phyloP scores from a whole-genome alignment of 75 land plant genomes.

The Ceratopteris richardii region DNA sequence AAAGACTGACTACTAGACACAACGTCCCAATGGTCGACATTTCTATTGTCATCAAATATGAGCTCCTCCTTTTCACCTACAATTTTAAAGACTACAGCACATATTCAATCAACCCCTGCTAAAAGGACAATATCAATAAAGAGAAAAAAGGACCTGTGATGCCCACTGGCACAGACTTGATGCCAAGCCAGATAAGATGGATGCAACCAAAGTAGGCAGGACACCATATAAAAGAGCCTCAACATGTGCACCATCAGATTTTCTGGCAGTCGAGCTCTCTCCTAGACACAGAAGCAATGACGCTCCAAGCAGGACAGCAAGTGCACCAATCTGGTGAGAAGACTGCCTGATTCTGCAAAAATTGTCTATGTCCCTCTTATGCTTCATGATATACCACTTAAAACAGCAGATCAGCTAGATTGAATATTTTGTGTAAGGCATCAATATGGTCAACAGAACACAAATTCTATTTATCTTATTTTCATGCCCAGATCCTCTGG shows the following conservation, averaged over 20 bases:
- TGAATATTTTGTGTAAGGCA: too few relatives aligned
- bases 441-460: too few relatives aligned
- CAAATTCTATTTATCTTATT: too few relatives aligned
- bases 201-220: conserved; percentile 81
- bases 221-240: conserved; percentile 67
- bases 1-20: conserved; percentile 69
- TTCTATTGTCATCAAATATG: conserved; percentile 96
- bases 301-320: conserved; percentile 64
- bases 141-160: conserved; percentile 57
- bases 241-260: conserved; percentile 18
- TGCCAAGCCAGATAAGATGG: conserved; percentile 92
- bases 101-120: neutral
- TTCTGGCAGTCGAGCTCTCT: conserved; percentile 39
- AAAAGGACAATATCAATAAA: neutral
- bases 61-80: conserved; percentile 89
- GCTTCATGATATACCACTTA: too few relatives aligned
- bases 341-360: conserved; percentile 83
- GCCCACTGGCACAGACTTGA: conserved; percentile 98
- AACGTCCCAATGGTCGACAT: conserved; percentile 89
- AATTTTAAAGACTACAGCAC: neutral
- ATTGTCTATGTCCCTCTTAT: neutral
- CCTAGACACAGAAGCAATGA: conserved; percentile 85
- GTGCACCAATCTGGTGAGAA: conserved; percentile 76
- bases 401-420: too few relatives aligned
- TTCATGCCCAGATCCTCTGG: too few relatives aligned